Evolutionary conservation across 1,284 basidiomycete genomes (phyloP), one percentile per base, ranked within the genome.

Genomic region (Phlebopus sp.): DNA sequence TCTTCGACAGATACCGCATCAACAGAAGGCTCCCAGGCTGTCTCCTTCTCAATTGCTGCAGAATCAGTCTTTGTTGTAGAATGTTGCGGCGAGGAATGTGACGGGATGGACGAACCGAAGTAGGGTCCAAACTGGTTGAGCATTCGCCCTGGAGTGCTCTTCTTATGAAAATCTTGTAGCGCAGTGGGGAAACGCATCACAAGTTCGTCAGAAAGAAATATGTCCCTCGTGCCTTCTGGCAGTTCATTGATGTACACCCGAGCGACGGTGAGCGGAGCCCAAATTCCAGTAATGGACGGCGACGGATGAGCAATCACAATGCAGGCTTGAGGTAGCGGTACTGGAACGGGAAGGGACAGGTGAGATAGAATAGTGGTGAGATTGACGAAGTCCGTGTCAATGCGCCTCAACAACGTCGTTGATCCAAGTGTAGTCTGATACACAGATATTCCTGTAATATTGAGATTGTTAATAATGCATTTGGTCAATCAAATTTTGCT

Each of bases 381-480:
- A 60, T 87, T 85, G 55, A 87, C 84, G 55, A 82, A 87, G 58
- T 84, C 82, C 21, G 83, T 83, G 66, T 87, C 84, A 44, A 86
- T 79, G 47, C 85, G 78, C 55, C 84, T 79, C 51, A 86, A 67
- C 39, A 86, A 68, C 29, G 72, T 66, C 36, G 70, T 70, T 11
- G 73, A 63, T 37, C 76, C 79, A 7, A 86, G 70, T 45, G 67
- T 71, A 63, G 80, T 83, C 60, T 82, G 82, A 64, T 85, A 87
- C 40, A 86, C 83, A 38, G 81, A 75, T 50, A 87, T 81, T 54
- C 81, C 84, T 87, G 49, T 18, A 34, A 51, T 49, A 17, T 36
- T 25, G 42, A 19, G 10, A 66, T 21, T 66, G 44, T 15, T 41
- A 21, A 17, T 34, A 25, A 29, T 32, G 5, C 29, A 23, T 23